Base-by-base conservation (phyloP, 257 asterid species). In the Penstemon newberryi region DNA sequence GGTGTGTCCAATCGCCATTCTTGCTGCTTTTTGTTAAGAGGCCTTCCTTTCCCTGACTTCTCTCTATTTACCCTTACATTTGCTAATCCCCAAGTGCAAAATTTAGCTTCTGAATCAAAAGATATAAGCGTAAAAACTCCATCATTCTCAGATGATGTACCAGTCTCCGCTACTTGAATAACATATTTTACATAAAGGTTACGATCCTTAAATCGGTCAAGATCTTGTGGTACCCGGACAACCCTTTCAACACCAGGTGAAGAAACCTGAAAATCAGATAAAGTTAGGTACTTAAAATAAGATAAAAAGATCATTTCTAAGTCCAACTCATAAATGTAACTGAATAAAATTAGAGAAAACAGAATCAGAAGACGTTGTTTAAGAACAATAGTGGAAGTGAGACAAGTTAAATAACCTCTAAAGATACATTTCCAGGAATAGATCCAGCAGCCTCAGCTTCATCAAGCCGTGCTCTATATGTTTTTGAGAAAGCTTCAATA, bases 181-280 rank as follows among this genome's bases (percentile, higher is more conserved):
- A 63, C 82, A 38, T 89, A 89, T 71, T 85, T 86, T 8, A 92
- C 98, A 57, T 78, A 86, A 82, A 92, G 61, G 56, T 89, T 77
- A 42, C 96, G 92, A 8, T 92, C 97, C 79, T 88, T 88, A 65
- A 89, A 92, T 66, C 97, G 88, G 60, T 83, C 95, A 3, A 92
- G 93, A 65, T 92, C 97, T 78, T 85, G 81, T 19, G 97, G 98
- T 66, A 92, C 37, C 18, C 84, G 83, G 13, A 92, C 79, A 39
- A 84, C 79, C 76, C 97, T 89, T 67, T 89, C 96, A 3, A 85
- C 83, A 5, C 98, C 98, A 3, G 96, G 98, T 5, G 98, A 92
- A 46, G 98, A 92, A 19, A 92, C 96, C 98, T 92, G 76, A 43
- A 66, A 66, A 44, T 12, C 6, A 42, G 60, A 65, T 46, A 59